These are phyloP conservation scores for Pseudoperonospora humuli DNA, from an alignment of 352 stramenopile genomes.

Conservation along the genomic window DNA sequence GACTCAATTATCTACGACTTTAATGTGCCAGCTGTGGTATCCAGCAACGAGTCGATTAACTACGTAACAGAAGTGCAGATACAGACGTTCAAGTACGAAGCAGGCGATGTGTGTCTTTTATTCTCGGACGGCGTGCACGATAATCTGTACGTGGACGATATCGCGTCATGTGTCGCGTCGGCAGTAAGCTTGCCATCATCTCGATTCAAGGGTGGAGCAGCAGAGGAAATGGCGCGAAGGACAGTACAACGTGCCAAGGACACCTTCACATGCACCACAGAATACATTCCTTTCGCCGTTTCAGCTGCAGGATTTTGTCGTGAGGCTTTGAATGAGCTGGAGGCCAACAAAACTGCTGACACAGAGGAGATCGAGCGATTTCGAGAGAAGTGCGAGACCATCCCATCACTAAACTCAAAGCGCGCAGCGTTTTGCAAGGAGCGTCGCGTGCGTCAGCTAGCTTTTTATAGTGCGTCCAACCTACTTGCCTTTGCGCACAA, in stretches of 20 bases:
- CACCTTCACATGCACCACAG: slow-evolving; percentile 51
- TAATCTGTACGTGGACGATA: slow-evolving; percentile 82
- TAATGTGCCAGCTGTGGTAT: slow-evolving; percentile 83
- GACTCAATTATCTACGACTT: slow-evolving; percentile 89
- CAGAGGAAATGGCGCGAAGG: slow-evolving; percentile 68
- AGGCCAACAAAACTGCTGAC: slow-evolving; percentile 52
- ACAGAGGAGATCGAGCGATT: slow-evolving; percentile 65
- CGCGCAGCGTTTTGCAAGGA: slow-evolving; percentile 70
- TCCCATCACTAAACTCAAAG: slow-evolving; percentile 57
- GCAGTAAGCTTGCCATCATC: slow-evolving; percentile 2
- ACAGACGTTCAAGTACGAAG: slow-evolving; percentile 63
- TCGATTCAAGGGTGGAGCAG: slow-evolving; percentile 30
- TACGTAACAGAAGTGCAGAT: slow-evolving; percentile 65
- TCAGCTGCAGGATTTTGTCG: slow-evolving; percentile 74
- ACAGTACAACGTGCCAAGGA: slow-evolving; percentile 59
- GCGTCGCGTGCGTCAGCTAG: slow-evolving; percentile 75
- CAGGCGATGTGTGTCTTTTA: slow-evolving; percentile 68
- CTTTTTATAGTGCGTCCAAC: slow-evolving; percentile 86
- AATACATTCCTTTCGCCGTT: slow-evolving; percentile 83
- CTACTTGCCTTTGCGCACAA: slow-evolving; percentile 85
- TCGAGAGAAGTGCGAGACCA: slow-evolving; percentile 54
- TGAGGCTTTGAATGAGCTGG: slow-evolving; percentile 71
- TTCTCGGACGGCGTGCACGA: slow-evolving; percentile 87
- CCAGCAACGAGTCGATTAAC: slow-evolving; percentile 80
- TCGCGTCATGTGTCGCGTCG: slow-evolving; percentile 50